Percentiles rank a stretch among this genome's conserved stretches.
These are phyloP conservation scores for Botrytis fragariae DNA, from an alignment of 2,329 filamentous ascomycete species.

Conservation along the genomic window DNA sequence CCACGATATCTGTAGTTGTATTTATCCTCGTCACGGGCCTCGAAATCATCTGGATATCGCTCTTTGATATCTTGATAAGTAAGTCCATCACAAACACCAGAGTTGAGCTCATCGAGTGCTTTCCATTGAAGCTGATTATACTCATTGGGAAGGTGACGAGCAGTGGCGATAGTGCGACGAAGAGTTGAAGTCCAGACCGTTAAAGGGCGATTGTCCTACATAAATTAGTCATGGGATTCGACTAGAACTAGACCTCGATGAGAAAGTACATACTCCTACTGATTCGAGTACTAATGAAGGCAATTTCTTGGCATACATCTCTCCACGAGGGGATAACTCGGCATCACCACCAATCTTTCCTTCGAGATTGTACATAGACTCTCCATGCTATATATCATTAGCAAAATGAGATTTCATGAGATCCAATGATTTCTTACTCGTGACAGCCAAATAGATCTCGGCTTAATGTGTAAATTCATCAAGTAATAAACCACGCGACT, in stretches of 20 bases:
- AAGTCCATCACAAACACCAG: conserved; percentile 92
- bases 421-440: conserved; percentile 56
- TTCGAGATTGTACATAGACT: conserved; percentile 86
- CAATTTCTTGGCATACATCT: conserved; percentile 81
- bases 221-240: conserved; percentile 20
- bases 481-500: conserved; percentile 96
- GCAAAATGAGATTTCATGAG: conserved; percentile 12
- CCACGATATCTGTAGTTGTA: conserved; percentile 99
- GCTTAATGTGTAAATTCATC: conserved; percentile 97
- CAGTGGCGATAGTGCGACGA: conserved; percentile 86
- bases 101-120: conserved; percentile 94
- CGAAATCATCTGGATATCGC: conserved; percentile 89
- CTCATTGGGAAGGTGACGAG: conserved; percentile 72
- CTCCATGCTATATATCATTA: conserved; percentile 67
- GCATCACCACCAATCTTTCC: conserved; percentile 94
- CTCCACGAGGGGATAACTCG: conserved; percentile 77
- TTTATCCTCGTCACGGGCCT: conserved; percentile 94
- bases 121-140: conserved; percentile 99
- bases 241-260: neutral
- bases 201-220: conserved; percentile 55
- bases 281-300: conserved; percentile 83
- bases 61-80: conserved; percentile 87
- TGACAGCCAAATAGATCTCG: conserved; percentile 93
- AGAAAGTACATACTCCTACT: conserved; percentile 65
- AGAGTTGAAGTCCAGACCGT: conserved; percentile 76